phyloP scores from a whole-genome alignment of 2,329 filamentous ascomycete genomes.

The Akanthomyces dipterigenus region DNA sequence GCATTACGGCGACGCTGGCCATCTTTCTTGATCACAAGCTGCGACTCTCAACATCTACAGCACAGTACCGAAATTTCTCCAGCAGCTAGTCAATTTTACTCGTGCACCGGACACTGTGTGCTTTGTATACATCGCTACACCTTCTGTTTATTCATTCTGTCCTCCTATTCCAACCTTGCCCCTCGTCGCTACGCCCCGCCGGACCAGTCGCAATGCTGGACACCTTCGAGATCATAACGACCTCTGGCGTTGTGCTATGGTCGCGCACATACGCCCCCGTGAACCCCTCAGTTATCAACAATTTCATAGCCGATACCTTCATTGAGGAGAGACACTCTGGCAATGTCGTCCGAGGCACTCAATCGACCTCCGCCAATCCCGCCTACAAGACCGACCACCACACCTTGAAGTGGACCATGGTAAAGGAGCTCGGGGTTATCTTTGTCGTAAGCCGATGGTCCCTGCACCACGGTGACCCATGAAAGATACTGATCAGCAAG shows the following conservation, averaged over 20 bases:
- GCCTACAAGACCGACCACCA: constrained; percentile 88
- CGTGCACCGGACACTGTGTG: neutral
- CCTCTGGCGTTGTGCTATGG: constrained; percentile 95
- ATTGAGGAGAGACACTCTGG: constrained; percentile 82
- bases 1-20: constrained; percentile 4
- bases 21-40: neutral
- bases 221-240: constrained; percentile 92
- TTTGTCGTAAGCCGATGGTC: constrained; percentile 48
- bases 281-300: constrained; percentile 80
- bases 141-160: neutral
- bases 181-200: constrained; percentile 7
- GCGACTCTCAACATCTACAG: constrained; percentile 2
- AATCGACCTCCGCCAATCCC: constrained; percentile 57
- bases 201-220: constrained; percentile 64
- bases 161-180: neutral
- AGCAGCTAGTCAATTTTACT: neutral
- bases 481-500: neutral
- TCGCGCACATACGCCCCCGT: constrained; percentile 78
- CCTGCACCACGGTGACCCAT: constrained; percentile 14
- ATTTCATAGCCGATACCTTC: constrained; percentile 92
- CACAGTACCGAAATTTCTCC: neutral
- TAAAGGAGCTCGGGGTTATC: constrained; percentile 88
- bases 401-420: constrained; percentile 86
- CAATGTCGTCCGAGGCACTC: constrained; percentile 51
- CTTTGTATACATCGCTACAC: neutral